Evolutionary conservation across 768 basidiomycete species (phyloP).

Genomic region (Pholiota microspora): DNA sequence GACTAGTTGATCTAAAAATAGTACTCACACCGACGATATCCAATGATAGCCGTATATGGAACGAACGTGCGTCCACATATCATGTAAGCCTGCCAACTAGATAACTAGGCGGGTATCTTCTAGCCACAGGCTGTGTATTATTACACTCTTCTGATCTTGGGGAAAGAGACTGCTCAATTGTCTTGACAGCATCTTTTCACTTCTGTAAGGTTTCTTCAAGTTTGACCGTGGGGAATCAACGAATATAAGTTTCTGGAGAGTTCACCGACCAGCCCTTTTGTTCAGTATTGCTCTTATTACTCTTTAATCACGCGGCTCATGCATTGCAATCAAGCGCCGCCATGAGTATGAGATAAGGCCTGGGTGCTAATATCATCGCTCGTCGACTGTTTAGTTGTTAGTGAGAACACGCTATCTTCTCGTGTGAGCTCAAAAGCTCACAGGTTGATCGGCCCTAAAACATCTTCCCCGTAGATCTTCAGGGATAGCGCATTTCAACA

Average conservation of each 20-base stretch:
- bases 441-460: too few relatives aligned
- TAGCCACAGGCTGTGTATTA: too few relatives aligned
- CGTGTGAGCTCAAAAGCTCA: too few relatives aligned
- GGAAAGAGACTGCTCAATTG: not conserved
- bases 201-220: not conserved
- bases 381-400: too few relatives aligned
- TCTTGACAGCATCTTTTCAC: not conserved
- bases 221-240: not conserved
- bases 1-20: too few relatives aligned
- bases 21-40: not conserved
- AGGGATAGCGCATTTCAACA: too few relatives aligned
- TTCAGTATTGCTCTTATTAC: too few relatives aligned
- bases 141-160: too few relatives aligned
- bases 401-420: too few relatives aligned
- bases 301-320: not conserved
- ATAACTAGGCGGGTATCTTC: too few relatives aligned
- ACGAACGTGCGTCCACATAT: conserved; percentile 9
- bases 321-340: not conserved
- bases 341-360: not conserved
- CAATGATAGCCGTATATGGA: not conserved
- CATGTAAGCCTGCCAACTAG: too few relatives aligned
- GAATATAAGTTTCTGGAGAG: not conserved
- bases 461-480: too few relatives aligned
- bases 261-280: not conserved
- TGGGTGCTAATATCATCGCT: not conserved